Conservation (phyloP, 2,329 filamentous ascomycete species). For the Stagonosporopsis tanaceti region DNA sequence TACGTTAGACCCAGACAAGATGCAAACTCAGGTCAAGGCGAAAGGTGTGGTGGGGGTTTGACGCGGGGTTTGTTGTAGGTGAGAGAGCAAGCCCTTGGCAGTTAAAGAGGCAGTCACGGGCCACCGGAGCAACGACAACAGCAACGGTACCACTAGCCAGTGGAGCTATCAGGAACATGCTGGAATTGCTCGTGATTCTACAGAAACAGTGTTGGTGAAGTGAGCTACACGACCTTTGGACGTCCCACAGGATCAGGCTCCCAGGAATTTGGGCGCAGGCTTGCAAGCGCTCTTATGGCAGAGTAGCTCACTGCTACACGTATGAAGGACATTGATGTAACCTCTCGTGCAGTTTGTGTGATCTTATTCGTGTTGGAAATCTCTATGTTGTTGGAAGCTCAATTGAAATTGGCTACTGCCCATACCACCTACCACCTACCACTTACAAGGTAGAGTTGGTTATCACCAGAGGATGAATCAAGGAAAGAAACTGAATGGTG, state of each 20-base stretch:
- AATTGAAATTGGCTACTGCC: neutral
- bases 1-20: neutral
- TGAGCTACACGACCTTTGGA: neutral
- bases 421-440: neutral
- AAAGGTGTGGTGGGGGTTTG: neutral
- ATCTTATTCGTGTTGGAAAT: neutral
- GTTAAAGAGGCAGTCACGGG: neutral
- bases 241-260: neutral
- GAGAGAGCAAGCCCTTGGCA: constrained; percentile 8
- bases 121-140: neutral
- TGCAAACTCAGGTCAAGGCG: neutral
- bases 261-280: neutral
- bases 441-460: neutral
- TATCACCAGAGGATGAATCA: neutral
- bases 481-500: neutral
- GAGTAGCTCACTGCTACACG: neutral
- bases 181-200: neutral
- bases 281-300: neutral
- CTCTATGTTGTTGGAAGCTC: neutral
- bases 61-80: neutral
- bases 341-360: neutral
- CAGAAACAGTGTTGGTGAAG: constrained; percentile 7
- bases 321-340: neutral
- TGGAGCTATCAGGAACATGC: neutral
- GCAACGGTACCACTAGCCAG: neutral